Evolutionary conservation across 1,284 basidiomycete genomes (phyloP).

Genomic region (Leccinum angustisporum): DNA sequence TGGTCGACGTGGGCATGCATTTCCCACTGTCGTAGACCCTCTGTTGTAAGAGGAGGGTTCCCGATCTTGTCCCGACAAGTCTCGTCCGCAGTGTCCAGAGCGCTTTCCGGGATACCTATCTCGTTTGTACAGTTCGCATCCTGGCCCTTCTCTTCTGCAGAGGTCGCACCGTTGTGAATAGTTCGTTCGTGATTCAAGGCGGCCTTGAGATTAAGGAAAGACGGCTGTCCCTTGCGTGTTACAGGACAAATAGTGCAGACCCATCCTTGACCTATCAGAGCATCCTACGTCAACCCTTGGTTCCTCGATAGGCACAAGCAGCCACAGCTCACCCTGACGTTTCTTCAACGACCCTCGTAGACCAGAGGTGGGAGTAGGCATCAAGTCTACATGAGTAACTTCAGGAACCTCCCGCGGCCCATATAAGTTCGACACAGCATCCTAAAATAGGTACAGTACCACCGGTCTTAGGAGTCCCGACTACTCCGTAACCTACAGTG

Average conservation of each 20-base stretch:
- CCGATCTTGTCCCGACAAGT: slow-evolving; percentile 23
- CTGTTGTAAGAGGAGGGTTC: slow-evolving; percentile 33
- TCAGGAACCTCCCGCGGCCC: slow-evolving; percentile 7
- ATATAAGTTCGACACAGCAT: slow-evolving; percentile 24
- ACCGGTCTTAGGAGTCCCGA: background rate
- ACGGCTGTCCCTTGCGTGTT: slow-evolving; percentile 10
- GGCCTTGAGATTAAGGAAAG: slow-evolving; percentile 17
- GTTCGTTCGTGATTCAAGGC: slow-evolving; percentile 25
- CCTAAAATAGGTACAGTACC: slow-evolving; percentile 8
- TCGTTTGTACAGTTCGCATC: background rate
- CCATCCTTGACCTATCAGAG: slow-evolving; percentile 25
- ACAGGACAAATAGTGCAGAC: slow-evolving; percentile 19
- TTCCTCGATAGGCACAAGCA: background rate
- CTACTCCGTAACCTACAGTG: background rate
- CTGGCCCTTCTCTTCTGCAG: slow-evolving; percentile 23
- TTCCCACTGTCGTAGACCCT: slow-evolving; percentile 49
- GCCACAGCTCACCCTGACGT: slow-evolving; percentile 22
- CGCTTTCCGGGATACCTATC: background rate
- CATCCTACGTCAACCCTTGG: slow-evolving; percentile 3
- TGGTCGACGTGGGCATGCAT: slow-evolving; percentile 50
- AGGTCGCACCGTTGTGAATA: slow-evolving; percentile 14
- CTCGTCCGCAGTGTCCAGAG: slow-evolving; percentile 16
- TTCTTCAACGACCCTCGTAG: slow-evolving; percentile 24
- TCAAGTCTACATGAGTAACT: slow-evolving; percentile 12
- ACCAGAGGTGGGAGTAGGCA: slow-evolving; percentile 23